Conservation (phyloP, 2,329 filamentous ascomycete species). For the Lachnellula willkommii region DNA sequence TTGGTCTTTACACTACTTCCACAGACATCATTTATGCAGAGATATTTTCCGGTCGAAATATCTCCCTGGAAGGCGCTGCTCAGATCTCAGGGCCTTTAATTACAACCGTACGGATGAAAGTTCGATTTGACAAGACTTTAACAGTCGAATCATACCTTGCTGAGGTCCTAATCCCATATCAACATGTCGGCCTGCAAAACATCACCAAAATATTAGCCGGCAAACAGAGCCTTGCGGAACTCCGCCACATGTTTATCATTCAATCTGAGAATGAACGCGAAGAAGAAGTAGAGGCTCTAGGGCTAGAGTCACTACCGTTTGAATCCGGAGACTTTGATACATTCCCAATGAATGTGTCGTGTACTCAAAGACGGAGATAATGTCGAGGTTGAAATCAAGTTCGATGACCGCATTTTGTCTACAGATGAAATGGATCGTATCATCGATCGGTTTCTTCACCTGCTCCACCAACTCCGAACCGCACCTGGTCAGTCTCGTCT, state of each 20-base stretch:
- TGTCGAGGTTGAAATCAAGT: neutral
- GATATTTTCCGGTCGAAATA: conserved; percentile 38
- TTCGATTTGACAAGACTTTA: conserved; percentile 29
- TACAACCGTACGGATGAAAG: conserved; percentile 37
- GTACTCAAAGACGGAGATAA: neutral
- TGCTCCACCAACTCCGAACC: neutral
- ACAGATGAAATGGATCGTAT: neutral
- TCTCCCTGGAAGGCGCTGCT: conserved; percentile 34
- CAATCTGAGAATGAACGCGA: neutral
- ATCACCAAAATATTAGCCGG: conserved; percentile 11
- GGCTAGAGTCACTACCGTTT: neutral
- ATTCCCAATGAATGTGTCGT: neutral
- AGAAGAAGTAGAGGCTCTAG: neutral
- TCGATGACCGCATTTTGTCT: neutral
- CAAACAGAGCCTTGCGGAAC: neutral
- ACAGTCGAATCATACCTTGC: conserved; percentile 39
- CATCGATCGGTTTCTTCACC: neutral
- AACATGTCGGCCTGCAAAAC: conserved; percentile 15
- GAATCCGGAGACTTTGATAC: neutral
- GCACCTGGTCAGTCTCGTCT: neutral
- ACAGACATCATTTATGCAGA: conserved; percentile 38
- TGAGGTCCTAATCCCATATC: conserved; percentile 39
- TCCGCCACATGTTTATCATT: neutral
- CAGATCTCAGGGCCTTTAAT: conserved; percentile 34
- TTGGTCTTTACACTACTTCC: conserved; percentile 34